phyloP scores from a whole-genome alignment of 495 filamentous ascomycete genomes.

The Oidiodendron maius region DNA sequence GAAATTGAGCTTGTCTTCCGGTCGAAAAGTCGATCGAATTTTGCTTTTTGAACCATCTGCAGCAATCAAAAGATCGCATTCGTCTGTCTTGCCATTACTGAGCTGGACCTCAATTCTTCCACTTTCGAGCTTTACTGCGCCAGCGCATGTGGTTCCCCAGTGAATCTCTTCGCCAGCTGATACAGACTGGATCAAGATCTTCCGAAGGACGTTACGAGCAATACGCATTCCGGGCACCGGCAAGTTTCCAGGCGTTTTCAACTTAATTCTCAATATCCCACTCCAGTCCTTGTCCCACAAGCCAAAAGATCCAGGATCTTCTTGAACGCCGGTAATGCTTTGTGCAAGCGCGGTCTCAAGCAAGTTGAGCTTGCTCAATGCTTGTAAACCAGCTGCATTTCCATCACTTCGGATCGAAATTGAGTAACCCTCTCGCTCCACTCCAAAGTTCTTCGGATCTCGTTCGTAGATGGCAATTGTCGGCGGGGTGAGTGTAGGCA shows the following conservation, averaged over 20 bases:
- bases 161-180: slow-evolving; percentile 12
- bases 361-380: slow-evolving; percentile 24
- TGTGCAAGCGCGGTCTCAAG: slow-evolving; percentile 15
- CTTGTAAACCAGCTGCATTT: slow-evolving; percentile 20
- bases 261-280: slow-evolving; percentile 9
- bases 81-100: slow-evolving; percentile 15
- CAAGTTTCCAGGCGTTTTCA: slow-evolving; percentile 5
- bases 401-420: slow-evolving; percentile 29
- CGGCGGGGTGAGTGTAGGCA: slow-evolving; percentile 13
- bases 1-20: slow-evolving; percentile 28
- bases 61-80: slow-evolving; percentile 32
- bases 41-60: slow-evolving; percentile 35
- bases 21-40: slow-evolving; percentile 27
- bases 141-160: slow-evolving; percentile 20
- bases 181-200: slow-evolving; percentile 21
- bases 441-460: slow-evolving; percentile 15
- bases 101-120: slow-evolving; percentile 12
- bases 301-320: slow-evolving; percentile 13
- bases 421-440: slow-evolving; percentile 27
- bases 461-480: slow-evolving; percentile 29
- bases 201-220: slow-evolving; percentile 13
- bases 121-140: slow-evolving; percentile 9
- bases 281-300: slow-evolving; percentile 23
- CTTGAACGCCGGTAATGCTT: slow-evolving; percentile 1
- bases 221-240: slow-evolving; percentile 19